phyloP scores from a whole-genome alignment of 2,329 filamentous ascomycete genomes.

The Ophiostoma tasmaniense region DNA sequence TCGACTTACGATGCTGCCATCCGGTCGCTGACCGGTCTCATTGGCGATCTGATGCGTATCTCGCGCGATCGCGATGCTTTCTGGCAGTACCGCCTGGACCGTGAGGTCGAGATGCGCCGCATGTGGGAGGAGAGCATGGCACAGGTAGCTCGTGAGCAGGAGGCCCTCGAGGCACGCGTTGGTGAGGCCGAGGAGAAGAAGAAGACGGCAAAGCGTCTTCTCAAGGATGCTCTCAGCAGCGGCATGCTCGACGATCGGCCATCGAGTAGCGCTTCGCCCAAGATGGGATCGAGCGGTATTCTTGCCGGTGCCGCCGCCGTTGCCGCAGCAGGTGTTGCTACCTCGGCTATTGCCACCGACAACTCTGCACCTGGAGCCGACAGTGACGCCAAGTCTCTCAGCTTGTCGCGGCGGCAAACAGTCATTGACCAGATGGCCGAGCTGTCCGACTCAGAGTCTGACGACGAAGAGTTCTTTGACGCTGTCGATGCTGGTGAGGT shows the following conservation, averaged over 20 bases:
- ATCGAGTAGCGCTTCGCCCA: conserved; percentile 8
- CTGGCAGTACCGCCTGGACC: conserved; percentile 91
- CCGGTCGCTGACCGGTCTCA: conserved; percentile 71
- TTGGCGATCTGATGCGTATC: conserved; percentile 83
- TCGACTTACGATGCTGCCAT: conserved; percentile 84
- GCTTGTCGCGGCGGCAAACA: conserved; percentile 50
- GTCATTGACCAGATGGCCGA: conserved; percentile 62
- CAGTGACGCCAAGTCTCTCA: conserved; percentile 19
- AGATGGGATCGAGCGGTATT: conserved; percentile 10
- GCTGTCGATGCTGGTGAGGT: conserved; percentile 90
- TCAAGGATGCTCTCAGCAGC: conserved; percentile 72
- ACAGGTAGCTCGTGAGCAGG: conserved; percentile 87
- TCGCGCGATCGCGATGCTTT: conserved; percentile 89
- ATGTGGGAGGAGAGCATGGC: conserved; percentile 99
- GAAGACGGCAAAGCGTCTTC: conserved; percentile 77
- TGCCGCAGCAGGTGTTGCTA: neutral
- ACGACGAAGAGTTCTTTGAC: conserved; percentile 94
- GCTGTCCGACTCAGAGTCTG: conserved; percentile 72
- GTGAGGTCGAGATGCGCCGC: conserved; percentile 80
- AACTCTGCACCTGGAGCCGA: conserved; percentile 3
- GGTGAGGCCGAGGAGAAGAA: conserved; percentile 86
- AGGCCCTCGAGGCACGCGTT: conserved; percentile 77
- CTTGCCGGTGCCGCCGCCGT: conserved; percentile 9
- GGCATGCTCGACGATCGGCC: conserved; percentile 32
- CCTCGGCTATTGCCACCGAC: neutral